Evolutionary conservation across 768 basidiomycete species (phyloP).

Genomic region (Trametes sanguinea): DNA sequence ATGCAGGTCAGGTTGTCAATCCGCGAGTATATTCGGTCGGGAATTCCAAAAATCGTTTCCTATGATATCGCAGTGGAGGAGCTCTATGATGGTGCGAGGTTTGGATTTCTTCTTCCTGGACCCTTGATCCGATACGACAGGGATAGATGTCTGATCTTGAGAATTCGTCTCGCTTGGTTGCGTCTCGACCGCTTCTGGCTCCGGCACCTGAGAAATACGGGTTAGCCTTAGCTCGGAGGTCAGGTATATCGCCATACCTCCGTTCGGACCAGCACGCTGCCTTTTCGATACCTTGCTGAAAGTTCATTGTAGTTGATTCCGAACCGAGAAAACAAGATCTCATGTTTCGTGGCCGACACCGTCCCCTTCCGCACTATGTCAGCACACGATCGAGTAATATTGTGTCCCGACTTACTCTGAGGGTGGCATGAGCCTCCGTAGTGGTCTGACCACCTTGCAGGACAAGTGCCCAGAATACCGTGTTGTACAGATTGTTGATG

Average conservation of each 20-base stretch:
- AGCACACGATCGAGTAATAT: neutral
- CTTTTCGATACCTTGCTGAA: slow-evolving; percentile 75
- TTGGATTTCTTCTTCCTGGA: slow-evolving; percentile 34
- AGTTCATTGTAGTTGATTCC: slow-evolving; percentile 86
- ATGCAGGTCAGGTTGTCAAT: slow-evolving; percentile 26
- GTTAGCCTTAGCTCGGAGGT: too few relatives aligned
- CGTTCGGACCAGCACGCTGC: slow-evolving; percentile 78
- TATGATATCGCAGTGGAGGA: slow-evolving; percentile 85
- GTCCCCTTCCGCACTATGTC: slow-evolving; percentile 64
- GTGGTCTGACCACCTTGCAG: slow-evolving; percentile 78
- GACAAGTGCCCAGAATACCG: slow-evolving; percentile 92
- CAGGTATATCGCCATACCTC: slow-evolving; percentile 39
- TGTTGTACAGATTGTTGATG: slow-evolving; percentile 98
- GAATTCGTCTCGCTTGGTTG: too few relatives aligned
- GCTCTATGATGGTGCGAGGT: slow-evolving; percentile 47
- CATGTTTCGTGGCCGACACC: slow-evolving; percentile 86
- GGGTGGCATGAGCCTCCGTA: slow-evolving; percentile 76
- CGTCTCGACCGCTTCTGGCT: neutral
- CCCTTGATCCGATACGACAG: neutral
- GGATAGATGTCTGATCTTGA: too few relatives aligned
- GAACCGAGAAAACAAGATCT: slow-evolving; percentile 83
- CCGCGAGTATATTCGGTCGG: slow-evolving; percentile 53
- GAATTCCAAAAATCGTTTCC: slow-evolving; percentile 77
- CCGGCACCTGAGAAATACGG: neutral
- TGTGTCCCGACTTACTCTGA: slow-evolving; percentile 55